Conservation (phyloP, 2,329 filamentous ascomycete genomes). For the Fusarium tupiense region DNA sequence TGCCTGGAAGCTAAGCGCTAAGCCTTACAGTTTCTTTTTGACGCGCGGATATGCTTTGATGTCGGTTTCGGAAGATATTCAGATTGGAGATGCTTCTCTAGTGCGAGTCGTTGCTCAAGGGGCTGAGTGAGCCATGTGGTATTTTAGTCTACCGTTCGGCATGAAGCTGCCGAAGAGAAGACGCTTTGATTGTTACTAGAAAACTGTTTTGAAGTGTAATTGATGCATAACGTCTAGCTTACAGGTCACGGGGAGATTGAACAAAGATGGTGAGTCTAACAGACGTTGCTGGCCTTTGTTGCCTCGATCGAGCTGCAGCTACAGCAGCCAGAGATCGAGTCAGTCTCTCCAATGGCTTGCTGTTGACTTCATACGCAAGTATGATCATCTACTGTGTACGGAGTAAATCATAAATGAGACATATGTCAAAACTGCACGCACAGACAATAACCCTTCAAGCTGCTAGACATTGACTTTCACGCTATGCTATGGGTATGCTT, state of each 20-base stretch:
- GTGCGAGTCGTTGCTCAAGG: neutral
- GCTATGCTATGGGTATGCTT: neutral
- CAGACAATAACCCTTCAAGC: neutral
- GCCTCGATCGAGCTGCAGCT: neutral
- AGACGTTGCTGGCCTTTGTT: neutral
- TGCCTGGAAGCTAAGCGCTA: conserved; percentile 11
- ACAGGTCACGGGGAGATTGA: neutral
- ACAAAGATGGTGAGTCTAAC: neutral
- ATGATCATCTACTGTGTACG: too few relatives aligned
- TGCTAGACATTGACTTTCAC: neutral
- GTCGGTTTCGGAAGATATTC: neutral
- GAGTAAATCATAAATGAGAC: neutral
- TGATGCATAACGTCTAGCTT: neutral
- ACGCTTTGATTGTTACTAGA: neutral
- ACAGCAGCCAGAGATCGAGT: neutral
- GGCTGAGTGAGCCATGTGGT: neutral
- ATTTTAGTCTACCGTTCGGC: neutral
- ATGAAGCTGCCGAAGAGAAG: neutral
- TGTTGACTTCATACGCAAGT: neutral
- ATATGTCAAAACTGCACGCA: neutral
- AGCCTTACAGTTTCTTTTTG: conserved; percentile 11
- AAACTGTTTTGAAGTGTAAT: neutral
- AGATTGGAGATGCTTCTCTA: neutral
- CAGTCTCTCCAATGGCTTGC: neutral
- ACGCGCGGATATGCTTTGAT: neutral